Evolutionary conservation across 495 filamentous ascomycete genomes (phyloP).

Genomic region (Aspergillus coremiiformis): DNA sequence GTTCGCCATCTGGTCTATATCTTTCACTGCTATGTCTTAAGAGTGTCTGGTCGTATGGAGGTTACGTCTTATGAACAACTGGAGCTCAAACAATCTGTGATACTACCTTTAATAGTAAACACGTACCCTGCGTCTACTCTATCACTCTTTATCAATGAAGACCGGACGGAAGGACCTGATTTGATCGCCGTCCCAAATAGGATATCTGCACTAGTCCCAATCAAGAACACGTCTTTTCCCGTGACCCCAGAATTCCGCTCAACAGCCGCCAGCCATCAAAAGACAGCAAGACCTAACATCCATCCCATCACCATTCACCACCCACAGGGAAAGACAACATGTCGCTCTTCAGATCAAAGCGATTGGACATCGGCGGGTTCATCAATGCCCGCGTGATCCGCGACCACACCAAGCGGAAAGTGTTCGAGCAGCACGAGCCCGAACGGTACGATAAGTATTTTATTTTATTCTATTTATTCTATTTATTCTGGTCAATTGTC

Average conservation of each 20-base stretch:
- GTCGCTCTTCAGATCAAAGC: conserved; percentile 80
- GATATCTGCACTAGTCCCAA: conserved; percentile 26
- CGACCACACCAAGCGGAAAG: conserved; percentile 92
- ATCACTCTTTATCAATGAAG: no score
- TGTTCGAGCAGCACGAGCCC: conserved; percentile 74
- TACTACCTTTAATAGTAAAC: no score
- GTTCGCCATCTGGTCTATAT: background rate
- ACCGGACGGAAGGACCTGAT: background rate
- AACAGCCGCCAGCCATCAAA: background rate
- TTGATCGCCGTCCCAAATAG: background rate
- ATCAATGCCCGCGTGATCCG: conserved; percentile 77
- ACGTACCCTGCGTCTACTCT: background rate
- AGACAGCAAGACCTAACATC: background rate
- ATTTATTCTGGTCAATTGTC: background rate
- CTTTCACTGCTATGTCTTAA: background rate
- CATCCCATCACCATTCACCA: background rate
- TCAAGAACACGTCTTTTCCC: conserved; percentile 21
- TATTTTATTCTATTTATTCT: no score
- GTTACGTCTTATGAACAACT: no score
- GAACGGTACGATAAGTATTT: conserved; percentile 54
- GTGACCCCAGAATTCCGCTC: conserved; percentile 17
- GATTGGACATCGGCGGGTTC: conserved; percentile 77
- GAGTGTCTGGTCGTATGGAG: background rate
- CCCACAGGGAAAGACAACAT: conserved; percentile 33
- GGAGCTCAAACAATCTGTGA: no score